Percentiles rank a stretch among this genome's conserved stretches.
Evolutionary conservation across 352 stramenopile genomes (phyloP).

Genomic region (Achlya hypogyna): DNA sequence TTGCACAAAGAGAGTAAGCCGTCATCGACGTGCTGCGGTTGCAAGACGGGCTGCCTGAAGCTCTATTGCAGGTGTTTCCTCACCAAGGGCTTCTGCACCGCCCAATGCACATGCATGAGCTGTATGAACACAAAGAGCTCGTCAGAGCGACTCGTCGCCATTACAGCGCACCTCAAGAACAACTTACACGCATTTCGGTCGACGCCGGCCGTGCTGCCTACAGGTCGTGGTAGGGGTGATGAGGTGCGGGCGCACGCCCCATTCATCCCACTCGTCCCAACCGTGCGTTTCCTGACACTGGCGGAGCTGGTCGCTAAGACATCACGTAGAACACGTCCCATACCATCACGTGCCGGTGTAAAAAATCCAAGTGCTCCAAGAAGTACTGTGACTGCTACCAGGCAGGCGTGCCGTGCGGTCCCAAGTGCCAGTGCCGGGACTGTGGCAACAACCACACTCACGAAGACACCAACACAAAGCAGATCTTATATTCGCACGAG

Average conservation of each 20-base stretch:
- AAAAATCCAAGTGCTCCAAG: conserved; percentile 96
- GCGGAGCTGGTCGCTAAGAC: neutral
- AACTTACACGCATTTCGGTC: conserved; percentile 53
- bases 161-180: conserved; percentile 67
- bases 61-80: conserved; percentile 83
- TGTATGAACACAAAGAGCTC: conserved; percentile 57
- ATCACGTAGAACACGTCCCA: conserved; percentile 6
- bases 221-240: no score
- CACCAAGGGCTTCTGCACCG: conserved; percentile 68
- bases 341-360: conserved; percentile 83
- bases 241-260: neutral
- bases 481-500: conserved; percentile 15
- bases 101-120: conserved; percentile 52
- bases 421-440: conserved; percentile 91
- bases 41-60: conserved; percentile 80
- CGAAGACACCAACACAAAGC: conserved; percentile 15
- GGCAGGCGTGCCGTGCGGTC: conserved; percentile 83
- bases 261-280: conserved; percentile 13
- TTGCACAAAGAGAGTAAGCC: conserved; percentile 63
- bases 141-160: conserved; percentile 59
- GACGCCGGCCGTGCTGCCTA: neutral
- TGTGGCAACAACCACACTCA: conserved; percentile 91
- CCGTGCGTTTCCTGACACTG: neutral
- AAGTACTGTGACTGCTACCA: conserved; percentile 99
- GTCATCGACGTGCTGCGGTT: conserved; percentile 68